A percentile compares a stretch with the other conserved stretches of the same genome.
These are phyloP conservation scores for Harringtonia lauricola DNA, from an alignment of 2,329 filamentous ascomycete species.

Conservation along the genomic window DNA sequence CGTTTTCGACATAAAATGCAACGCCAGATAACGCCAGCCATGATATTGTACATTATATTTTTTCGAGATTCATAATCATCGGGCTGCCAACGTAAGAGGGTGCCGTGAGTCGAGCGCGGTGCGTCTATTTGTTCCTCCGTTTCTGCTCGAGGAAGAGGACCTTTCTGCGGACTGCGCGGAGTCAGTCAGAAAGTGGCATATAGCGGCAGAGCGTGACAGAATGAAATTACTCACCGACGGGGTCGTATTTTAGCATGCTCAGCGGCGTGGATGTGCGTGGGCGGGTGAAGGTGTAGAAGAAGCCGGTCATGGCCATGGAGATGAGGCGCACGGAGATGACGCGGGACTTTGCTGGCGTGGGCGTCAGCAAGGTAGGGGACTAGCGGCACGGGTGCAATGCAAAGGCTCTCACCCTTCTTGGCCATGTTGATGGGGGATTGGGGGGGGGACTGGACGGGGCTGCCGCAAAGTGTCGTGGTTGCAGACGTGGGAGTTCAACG, in stretches of 20 bases:
- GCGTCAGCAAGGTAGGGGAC: too few species aligned
- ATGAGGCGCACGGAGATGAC: slow-evolving; percentile 87
- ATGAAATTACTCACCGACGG: slow-evolving; percentile 55
- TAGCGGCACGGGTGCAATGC: not conserved
- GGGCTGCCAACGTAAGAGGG: too few species aligned
- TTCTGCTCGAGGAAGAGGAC: slow-evolving; percentile 94
- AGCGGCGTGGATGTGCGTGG: slow-evolving; percentile 73
- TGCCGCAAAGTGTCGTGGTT: not conserved
- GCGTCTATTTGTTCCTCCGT: slow-evolving; percentile 35
- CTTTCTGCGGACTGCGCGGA: slow-evolving; percentile 68
- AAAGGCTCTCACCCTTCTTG: slow-evolving; percentile 21
- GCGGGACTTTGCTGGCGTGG: slow-evolving; percentile 86
- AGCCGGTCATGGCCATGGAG: slow-evolving; percentile 98
- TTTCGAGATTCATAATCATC: not conserved
- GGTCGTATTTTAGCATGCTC: slow-evolving; percentile 98
- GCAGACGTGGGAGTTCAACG: not conserved
- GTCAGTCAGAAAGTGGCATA: not conserved
- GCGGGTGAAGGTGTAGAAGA: slow-evolving; percentile 84
- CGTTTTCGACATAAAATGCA: not conserved
- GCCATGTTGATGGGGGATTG: slow-evolving; percentile 17
- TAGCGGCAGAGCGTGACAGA: not conserved
- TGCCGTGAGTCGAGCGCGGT: not conserved
- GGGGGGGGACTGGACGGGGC: not conserved
- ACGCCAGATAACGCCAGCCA: slow-evolving; percentile 6
- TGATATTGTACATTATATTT: not conserved